phyloP scores from a whole-genome alignment of 1,284 basidiomycete species.

The Wolfiporia cocos region DNA sequence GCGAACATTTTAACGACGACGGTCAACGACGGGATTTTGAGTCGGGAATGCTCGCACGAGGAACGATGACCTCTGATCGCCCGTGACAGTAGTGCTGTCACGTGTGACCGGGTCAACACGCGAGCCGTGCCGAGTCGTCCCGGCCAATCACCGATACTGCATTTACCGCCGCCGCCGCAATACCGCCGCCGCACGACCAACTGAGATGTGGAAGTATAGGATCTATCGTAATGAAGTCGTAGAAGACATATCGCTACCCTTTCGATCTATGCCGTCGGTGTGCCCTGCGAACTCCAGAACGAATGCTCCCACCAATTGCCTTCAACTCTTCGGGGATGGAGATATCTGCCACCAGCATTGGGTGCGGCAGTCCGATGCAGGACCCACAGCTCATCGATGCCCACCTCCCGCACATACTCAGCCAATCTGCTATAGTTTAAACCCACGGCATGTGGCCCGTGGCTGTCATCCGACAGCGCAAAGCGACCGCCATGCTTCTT shows the following conservation, averaged over 20 bases:
- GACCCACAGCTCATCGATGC: conserved; percentile 69
- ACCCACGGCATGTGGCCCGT: conserved; percentile 85
- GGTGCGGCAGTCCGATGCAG: conserved; percentile 32
- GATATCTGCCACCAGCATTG: conserved; percentile 40
- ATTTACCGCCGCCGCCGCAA: not conserved
- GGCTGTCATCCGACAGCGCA: conserved; percentile 93
- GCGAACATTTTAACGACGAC: conserved; percentile 60
- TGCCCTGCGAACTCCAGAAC: no score
- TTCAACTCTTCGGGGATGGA: conserved; percentile 37
- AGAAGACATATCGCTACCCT: no score
- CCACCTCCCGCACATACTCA: conserved; percentile 60
- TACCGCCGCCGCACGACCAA: no score
- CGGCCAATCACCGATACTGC: conserved; percentile 3
- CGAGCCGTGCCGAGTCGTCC: conserved; percentile 7
- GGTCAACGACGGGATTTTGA: conserved; percentile 28
- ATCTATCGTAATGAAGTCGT: no score
- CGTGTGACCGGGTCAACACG: conserved; percentile 21
- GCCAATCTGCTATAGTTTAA: conserved; percentile 73
- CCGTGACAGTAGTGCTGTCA: conserved; percentile 17
- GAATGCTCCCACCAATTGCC: conserved; percentile 50
- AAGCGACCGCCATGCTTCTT: conserved; percentile 63
- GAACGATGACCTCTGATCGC: conserved; percentile 10
- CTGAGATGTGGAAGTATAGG: no score
- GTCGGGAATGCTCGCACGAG: conserved; percentile 19
- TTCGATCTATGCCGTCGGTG: no score